Base-by-base conservation (phyloP, 2,329 filamentous ascomycete species). In the Diaporthe citri region DNA sequence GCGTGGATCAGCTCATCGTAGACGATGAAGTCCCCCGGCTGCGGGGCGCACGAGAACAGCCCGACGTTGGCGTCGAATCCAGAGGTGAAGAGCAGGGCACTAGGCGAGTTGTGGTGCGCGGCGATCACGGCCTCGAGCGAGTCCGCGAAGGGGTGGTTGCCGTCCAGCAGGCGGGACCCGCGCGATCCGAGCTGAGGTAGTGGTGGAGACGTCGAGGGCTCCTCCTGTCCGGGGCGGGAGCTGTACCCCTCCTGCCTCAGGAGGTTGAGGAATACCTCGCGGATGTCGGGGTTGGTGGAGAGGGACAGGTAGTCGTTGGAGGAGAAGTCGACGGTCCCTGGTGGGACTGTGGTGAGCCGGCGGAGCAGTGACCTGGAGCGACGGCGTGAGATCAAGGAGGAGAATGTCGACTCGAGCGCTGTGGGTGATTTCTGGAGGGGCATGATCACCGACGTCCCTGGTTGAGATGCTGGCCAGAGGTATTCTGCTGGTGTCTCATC, bases 291-390 rank as follows among this genome's bases (percentile, higher is more conserved):
- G 46, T 85, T 81, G 3, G 80, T 81, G 0, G 94, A 92, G 8
- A 96, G 92, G 66, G 95, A 95, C 75, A 97, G 94, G 81, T 97
- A 93, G 73, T 90, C 90, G 82, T 95, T 93, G 80, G 94, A 96
- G 31, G 93, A 92, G 80, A 97, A 94, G 84, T 97, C 95, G 20
- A 71, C 59, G 6, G 70, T 52, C n/a, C 57, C 57, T 25, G 46
- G 57, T 22, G 56, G 56, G 57, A 43, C 34, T 34, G 70, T 41
- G 28, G 41, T 55, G 48, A 72, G 70, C 34, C 46, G 59, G 22
- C 70, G 70, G 31, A 72, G 57, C 39, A 60, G 31, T 17, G 56
- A 51, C 34, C 57, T 60, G 25, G 70, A 72, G 46, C 57, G 56
- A 34, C 70, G 70, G 57, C 57, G 57, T 15, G 70, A 39, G 70